These are phyloP conservation scores for Asterella californica DNA, from an alignment of 225 moss, liverwort and hornwort genomes.

Conservation along the genomic window DNA sequence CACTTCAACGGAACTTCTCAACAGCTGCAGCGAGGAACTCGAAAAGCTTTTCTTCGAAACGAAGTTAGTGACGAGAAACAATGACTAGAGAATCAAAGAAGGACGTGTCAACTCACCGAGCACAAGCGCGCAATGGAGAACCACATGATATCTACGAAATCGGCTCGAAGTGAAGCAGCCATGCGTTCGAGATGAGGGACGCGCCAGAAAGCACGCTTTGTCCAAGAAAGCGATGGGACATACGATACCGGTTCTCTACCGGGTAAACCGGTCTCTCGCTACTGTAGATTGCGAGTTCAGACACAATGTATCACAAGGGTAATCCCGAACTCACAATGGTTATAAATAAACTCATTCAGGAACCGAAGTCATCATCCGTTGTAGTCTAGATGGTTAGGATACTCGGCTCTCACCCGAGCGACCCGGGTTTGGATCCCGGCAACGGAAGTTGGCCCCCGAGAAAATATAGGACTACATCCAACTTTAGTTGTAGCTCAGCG, in stretches of 20 bases:
- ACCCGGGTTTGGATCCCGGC: too few species aligned
- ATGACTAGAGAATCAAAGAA: not conserved
- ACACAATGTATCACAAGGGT: too few species aligned
- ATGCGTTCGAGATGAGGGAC: not conserved
- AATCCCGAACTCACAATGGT: too few species aligned
- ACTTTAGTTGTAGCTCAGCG: too few species aligned
- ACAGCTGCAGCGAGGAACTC: not conserved
- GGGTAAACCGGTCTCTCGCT: not conserved
- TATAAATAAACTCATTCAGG: too few species aligned
- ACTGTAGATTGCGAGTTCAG: not conserved
- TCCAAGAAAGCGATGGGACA: not conserved
- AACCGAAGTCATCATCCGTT: too few species aligned
- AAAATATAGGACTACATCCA: too few species aligned
- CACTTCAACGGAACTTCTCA: not conserved
- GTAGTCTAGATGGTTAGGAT: too few species aligned
- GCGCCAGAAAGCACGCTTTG: not conserved
- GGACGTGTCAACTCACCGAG: conserved; percentile 9
- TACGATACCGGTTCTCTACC: not conserved
- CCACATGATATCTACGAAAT: not conserved
- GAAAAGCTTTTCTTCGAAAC: not conserved
- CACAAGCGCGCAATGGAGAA: conserved; percentile 6
- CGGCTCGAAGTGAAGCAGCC: not conserved
- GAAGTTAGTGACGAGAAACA: not conserved
- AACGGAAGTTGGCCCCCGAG: too few species aligned
- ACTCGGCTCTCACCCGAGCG: too few species aligned